phyloP scores from a whole-genome alignment of 2,329 filamentous ascomycete genomes.

The Venturia oleaginea region DNA sequence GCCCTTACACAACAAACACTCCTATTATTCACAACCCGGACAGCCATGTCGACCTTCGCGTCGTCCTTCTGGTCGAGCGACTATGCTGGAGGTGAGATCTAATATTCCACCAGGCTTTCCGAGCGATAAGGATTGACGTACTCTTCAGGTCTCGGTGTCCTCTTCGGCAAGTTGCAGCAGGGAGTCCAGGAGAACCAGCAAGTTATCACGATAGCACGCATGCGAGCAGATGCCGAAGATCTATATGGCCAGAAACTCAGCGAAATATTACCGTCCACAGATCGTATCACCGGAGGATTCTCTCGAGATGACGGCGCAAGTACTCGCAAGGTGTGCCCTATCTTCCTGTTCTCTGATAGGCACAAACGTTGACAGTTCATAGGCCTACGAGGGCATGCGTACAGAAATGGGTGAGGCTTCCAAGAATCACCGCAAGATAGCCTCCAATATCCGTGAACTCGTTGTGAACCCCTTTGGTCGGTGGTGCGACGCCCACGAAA shows the following conservation, averaged over 20 bases:
- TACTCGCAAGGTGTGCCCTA: conserved; percentile 67
- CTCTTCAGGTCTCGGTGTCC: conserved; percentile 63
- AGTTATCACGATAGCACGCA: conserved; percentile 77
- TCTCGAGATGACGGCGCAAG: conserved; percentile 88
- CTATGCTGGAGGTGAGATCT: conserved; percentile 74
- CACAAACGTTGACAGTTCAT: conserved; percentile 12
- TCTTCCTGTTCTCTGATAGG: neutral
- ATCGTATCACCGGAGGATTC: conserved; percentile 78
- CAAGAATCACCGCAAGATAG: conserved; percentile 88
- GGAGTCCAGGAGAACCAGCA: conserved; percentile 93
- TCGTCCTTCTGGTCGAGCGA: conserved; percentile 97
- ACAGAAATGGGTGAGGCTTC: conserved; percentile 86
- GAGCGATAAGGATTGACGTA: conserved; percentile 10
- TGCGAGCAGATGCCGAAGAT: conserved; percentile 95
- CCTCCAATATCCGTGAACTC: conserved; percentile 89
- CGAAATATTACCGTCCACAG: conserved; percentile 73
- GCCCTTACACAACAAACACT: neutral
- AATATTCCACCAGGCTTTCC: conserved; percentile 10
- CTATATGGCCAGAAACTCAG: conserved; percentile 70
- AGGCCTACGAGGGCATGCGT: conserved; percentile 92
- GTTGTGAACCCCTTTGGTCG: conserved; percentile 89
- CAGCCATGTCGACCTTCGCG: conserved; percentile 75
- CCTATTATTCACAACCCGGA: neutral
- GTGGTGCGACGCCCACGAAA: conserved; percentile 93
- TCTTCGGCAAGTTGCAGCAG: conserved; percentile 95